Conservation (phyloP, 2,329 filamentous ascomycete species). For the Epichloe scottii region DNA sequence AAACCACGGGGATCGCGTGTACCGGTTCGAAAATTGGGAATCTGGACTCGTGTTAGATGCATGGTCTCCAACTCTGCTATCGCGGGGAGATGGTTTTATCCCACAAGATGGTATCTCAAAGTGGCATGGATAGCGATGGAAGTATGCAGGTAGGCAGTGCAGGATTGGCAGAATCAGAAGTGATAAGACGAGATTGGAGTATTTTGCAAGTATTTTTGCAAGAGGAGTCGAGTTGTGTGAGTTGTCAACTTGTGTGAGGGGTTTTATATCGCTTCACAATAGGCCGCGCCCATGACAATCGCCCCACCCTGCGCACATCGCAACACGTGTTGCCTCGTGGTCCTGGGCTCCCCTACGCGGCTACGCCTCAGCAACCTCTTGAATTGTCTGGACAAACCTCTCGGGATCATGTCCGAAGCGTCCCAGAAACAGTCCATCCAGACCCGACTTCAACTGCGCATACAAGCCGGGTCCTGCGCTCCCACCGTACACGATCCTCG, state of each 20-base stretch:
- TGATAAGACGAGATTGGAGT: background rate
- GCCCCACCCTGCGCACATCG: background rate
- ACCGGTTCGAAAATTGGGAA: slow-evolving; percentile 12
- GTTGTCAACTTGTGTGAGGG: background rate
- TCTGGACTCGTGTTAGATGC: slow-evolving; percentile 6
- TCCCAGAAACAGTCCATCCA: slow-evolving; percentile 73
- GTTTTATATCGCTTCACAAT: slow-evolving; percentile 3
- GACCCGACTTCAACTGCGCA: slow-evolving; percentile 49
- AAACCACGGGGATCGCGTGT: slow-evolving; percentile 11
- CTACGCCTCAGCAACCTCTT: slow-evolving; percentile 51
- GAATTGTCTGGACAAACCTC: slow-evolving; percentile 58
- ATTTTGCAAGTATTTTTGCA: no score
- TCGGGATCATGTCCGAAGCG: slow-evolving; percentile 68
- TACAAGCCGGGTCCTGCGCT: slow-evolving; percentile 73
- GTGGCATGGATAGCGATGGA: background rate
- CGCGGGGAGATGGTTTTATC: background rate
- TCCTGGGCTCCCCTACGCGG: slow-evolving; percentile 9
- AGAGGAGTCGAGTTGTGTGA: background rate
- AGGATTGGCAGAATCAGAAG: background rate
- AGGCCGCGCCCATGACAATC: no score
- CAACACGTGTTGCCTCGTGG: background rate
- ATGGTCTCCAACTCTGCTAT: background rate
- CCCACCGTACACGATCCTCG: slow-evolving; percentile 68
- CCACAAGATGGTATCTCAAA: background rate
- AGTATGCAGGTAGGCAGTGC: background rate